Evolutionary conservation across 352 stramenopile genomes (phyloP), one percentile per base, ranked within the genome.

Genomic region (Globisporangium iwayamae): DNA sequence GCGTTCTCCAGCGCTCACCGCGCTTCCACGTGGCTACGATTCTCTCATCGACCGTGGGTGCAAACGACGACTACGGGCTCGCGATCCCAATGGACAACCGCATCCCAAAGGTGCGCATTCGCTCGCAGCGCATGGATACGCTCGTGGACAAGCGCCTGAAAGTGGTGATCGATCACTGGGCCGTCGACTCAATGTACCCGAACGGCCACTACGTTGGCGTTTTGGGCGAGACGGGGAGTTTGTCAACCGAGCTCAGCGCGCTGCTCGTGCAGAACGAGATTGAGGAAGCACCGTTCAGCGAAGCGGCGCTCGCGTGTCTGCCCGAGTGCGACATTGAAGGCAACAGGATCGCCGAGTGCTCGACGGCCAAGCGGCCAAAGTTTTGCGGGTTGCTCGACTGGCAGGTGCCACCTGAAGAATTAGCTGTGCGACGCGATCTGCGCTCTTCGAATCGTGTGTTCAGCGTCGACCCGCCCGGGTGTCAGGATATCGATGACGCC

Each of bases 401-500:
- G 87, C 55, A 74, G 3, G 64, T 96, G 9, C 79, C 83, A 0
- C 36, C 59, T 1, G 74, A 82, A 4, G 87, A 96, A 67, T 55
- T 79, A 11, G 53, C 54, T 0, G 53, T 25, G 11, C 81, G 90
- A 56, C 79, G 78, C n/a, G 88, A 97, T 56, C 52, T 97, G 48
- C 81, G 89, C 3, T 43, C 52, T 32, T 78, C 74, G 6, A 84
- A 93, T 56, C 83, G 84, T 6, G 76, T 96, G n/a, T 96, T 97
- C 58, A 96, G 89, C 67, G 84, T 97, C 16, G 90, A 97, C 45
- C 90, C 90, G 10, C 85, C 81, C 0, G 90, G 89, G 0, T 97
- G 90, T 60, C 87, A 96, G 63, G 90, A 97, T 67, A 96, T 97
- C 67, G 90, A 97, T 63, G 90, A 97, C 68, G 87, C 90, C 45